A percentile compares a stretch with the other conserved stretches of the same genome.
Evolutionary conservation across 2,329 filamentous ascomycete species (phyloP).

Genomic region (Alternaria sp.): DNA sequence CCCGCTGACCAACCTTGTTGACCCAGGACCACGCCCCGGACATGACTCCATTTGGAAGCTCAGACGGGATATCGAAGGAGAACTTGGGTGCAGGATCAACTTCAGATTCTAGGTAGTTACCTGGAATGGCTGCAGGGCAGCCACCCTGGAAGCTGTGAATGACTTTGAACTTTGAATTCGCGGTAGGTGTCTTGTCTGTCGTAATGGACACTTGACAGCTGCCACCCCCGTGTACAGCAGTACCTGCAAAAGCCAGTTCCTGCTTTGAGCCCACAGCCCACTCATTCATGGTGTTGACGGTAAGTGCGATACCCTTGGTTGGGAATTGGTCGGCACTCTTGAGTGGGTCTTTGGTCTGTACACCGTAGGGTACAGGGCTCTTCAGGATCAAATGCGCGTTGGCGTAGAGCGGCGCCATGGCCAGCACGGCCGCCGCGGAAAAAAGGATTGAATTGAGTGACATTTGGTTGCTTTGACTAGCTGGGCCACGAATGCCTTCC

Average conservation of each 20-base stretch:
- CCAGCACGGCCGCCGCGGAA: slow-evolving; percentile 33
- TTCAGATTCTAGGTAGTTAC: too few species aligned
- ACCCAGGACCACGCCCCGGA: slow-evolving; percentile 91
- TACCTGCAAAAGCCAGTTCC: slow-evolving; percentile 71
- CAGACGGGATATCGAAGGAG: slow-evolving; percentile 64
- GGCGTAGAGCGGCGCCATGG: slow-evolving; percentile 62
- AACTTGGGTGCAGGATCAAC: background rate
- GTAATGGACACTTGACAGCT: slow-evolving; percentile 88
- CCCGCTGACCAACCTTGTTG: slow-evolving; percentile 86
- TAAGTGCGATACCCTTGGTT: slow-evolving; percentile 24
- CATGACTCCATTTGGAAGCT: slow-evolving; percentile 77
- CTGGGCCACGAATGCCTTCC: slow-evolving; percentile 2
- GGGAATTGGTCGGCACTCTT: too few species aligned
- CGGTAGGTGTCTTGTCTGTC: slow-evolving; percentile 74
- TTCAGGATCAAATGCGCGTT: slow-evolving; percentile 79
- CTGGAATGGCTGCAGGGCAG: slow-evolving; percentile 64
- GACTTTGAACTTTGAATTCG: slow-evolving; percentile 78
- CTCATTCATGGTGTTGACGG: slow-evolving; percentile 63
- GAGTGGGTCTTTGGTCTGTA: too few species aligned
- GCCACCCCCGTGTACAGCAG: slow-evolving; percentile 84
- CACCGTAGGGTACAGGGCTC: slow-evolving; percentile 70
- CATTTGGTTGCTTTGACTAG: slow-evolving; percentile 21
- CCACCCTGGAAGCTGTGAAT: slow-evolving; percentile 88
- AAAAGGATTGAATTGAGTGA: slow-evolving; percentile 21
- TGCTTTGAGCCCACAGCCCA: slow-evolving; percentile 70